Evolutionary conservation across 179 eudicot genomes (phyloP).

Genomic region (Monotropa hypopitys): DNA sequence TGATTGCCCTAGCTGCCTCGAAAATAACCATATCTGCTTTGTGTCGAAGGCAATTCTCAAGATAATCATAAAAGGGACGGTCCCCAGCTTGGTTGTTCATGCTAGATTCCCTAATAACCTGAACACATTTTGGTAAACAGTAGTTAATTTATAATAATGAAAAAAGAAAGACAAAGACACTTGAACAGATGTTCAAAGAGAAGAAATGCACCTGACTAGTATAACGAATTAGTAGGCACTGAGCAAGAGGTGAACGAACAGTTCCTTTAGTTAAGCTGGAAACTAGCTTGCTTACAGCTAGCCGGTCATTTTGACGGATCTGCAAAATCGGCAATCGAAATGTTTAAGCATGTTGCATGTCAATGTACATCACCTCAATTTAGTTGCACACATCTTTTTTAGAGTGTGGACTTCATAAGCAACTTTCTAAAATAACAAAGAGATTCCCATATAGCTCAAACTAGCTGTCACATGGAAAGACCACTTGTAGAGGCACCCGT

Average conservation of each 20-base stretch:
- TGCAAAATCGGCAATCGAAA: constrained; percentile 20
- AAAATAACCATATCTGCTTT: constrained; percentile 97
- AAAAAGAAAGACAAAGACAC: background rate
- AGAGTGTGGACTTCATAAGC: background rate
- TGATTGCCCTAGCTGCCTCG: constrained; percentile 92
- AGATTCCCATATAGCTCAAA: background rate
- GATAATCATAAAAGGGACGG: constrained; percentile 85
- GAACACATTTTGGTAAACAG: constrained; percentile 7
- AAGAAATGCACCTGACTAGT: constrained; percentile 61
- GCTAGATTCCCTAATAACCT: constrained; percentile 85
- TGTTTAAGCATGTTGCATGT: background rate
- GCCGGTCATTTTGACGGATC: constrained; percentile 92
- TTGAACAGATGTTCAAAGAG: background rate
- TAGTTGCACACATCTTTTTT: background rate
- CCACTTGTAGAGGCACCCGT: background rate
- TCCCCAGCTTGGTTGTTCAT: constrained; percentile 64
- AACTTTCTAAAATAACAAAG: background rate
- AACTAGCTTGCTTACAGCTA: constrained; percentile 93
- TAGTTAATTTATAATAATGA: background rate
- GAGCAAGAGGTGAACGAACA: constrained; percentile 93
- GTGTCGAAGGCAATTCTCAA: constrained; percentile 90
- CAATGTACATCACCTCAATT: background rate
- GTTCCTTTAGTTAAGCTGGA: constrained; percentile 78
- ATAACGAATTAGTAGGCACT: constrained; percentile 82
- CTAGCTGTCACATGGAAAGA: background rate